Evolutionary conservation across 2,329 filamentous ascomycete species (phyloP).

Genomic region (Paracamarosporium sp.): DNA sequence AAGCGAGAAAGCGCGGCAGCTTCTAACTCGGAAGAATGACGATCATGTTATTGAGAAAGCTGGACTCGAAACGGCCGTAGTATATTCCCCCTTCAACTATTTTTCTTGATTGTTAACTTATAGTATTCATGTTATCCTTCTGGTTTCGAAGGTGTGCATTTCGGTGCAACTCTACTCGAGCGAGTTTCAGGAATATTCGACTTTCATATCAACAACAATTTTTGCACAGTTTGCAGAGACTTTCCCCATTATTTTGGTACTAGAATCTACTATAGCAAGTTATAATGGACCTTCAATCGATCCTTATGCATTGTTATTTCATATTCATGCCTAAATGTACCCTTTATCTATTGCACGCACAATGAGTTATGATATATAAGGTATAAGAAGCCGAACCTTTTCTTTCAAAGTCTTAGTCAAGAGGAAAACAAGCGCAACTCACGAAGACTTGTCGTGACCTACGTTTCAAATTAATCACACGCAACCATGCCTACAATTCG

Average conservation of each 20-base stretch:
- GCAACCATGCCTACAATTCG: neutral
- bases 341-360: neutral
- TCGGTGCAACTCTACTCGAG: neutral
- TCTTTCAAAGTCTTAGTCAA: neutral
- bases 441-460: neutral
- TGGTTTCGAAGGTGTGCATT: neutral
- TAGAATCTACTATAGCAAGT: neutral
- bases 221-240: neutral
- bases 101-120: neutral
- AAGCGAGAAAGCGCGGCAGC: constrained; percentile 3
- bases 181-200: neutral
- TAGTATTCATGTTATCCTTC: neutral
- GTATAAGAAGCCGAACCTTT: neutral
- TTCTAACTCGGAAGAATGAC: constrained; percentile 1
- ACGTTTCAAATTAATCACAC: neutral
- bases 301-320: neutral
- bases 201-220: neutral
- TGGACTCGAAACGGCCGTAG: neutral
- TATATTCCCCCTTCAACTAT: neutral
- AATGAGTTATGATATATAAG: neutral
- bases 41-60: neutral
- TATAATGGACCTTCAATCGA: neutral
- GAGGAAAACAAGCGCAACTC: neutral
- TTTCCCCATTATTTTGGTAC: neutral
- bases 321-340: neutral